Evolutionary conservation across 2,329 filamentous ascomycete species (phyloP).

Genomic region (Venturia carpophila): DNA sequence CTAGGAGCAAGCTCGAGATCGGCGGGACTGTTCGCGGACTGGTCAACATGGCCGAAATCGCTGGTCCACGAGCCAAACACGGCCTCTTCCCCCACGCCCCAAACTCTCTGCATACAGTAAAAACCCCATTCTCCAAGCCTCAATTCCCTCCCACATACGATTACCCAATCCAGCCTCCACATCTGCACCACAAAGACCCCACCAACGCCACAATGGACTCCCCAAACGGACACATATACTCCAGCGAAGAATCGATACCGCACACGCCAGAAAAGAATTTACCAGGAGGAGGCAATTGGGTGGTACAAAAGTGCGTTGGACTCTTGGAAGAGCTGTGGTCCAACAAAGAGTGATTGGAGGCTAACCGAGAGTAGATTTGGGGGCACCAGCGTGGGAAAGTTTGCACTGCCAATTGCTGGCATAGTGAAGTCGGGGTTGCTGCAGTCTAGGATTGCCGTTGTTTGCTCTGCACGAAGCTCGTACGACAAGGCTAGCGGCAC

Average conservation of each 20-base stretch:
- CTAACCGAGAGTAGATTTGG: constrained; percentile 46
- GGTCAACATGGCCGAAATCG: constrained; percentile 1
- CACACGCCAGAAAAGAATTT: constrained; percentile 40
- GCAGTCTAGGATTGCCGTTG: constrained; percentile 73
- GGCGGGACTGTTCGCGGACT: no score
- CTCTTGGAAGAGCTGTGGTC: not conserved
- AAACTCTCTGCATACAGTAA: not conserved
- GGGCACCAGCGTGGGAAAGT: constrained; percentile 79
- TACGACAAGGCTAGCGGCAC: constrained; percentile 93
- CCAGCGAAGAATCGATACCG: constrained; percentile 29
- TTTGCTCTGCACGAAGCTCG: constrained; percentile 91
- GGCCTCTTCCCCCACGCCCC: not conserved
- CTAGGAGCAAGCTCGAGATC: not conserved
- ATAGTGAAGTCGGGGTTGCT: constrained; percentile 36
- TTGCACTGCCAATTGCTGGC: constrained; percentile 17
- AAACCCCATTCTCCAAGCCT: constrained; percentile 12
- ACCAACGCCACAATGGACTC: constrained; percentile 20
- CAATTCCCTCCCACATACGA: constrained; percentile 14
- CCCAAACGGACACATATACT: constrained; percentile 18
- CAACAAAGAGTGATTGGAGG: not conserved
- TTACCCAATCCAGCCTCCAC: constrained; percentile 19
- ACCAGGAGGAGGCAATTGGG: constrained; percentile 53
- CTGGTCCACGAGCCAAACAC: constrained; percentile 5
- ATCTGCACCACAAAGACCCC: constrained; percentile 21
- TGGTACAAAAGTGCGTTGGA: constrained; percentile 82